Evolutionary conservation across 2,329 filamentous ascomycete species (phyloP).

Genomic region (Diplodia corticola): DNA sequence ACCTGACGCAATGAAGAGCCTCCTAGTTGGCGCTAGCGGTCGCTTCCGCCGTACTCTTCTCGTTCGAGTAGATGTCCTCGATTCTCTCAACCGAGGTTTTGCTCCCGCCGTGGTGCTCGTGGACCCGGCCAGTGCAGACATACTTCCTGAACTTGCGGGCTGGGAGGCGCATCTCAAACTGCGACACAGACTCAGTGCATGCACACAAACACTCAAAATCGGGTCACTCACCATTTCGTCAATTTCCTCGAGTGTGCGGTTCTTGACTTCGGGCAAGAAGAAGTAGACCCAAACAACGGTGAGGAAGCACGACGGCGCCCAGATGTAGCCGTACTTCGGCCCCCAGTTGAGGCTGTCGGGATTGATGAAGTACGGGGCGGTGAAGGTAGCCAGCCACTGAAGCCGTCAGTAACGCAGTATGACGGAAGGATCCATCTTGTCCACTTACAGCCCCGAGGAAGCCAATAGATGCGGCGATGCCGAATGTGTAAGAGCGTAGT

Average conservation of each 20-base stretch:
- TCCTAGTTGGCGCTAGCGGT: neutral
- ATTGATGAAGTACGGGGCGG: constrained; percentile 63
- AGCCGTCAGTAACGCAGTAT: neutral
- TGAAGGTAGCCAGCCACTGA: constrained; percentile 56
- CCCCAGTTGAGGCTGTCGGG: constrained; percentile 57
- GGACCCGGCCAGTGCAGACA: constrained; percentile 30
- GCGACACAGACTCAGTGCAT: neutral
- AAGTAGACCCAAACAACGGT: constrained; percentile 36
- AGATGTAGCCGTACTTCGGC: constrained; percentile 52
- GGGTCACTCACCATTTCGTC: constrained; percentile 32
- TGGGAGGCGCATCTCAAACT: constrained; percentile 33
- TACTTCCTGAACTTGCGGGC: constrained; percentile 37
- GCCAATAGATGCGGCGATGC: constrained; percentile 53
- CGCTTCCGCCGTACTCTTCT: constrained; percentile 26
- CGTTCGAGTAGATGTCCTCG: constrained; percentile 25
- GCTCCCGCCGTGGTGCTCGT: neutral
- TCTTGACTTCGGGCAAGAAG: constrained; percentile 43
- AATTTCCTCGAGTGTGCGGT: constrained; percentile 37
- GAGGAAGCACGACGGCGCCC: constrained; percentile 42
- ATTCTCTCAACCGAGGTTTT: constrained; percentile 26
- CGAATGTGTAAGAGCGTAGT: constrained; percentile 59
- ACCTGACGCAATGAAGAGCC: no score
- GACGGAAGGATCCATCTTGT: neutral
- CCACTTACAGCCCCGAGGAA: constrained; percentile 50
- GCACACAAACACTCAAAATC: neutral